Conservation (phyloP, 2,329 filamentous ascomycete genomes). For the Calonectria honghensis region DNA sequence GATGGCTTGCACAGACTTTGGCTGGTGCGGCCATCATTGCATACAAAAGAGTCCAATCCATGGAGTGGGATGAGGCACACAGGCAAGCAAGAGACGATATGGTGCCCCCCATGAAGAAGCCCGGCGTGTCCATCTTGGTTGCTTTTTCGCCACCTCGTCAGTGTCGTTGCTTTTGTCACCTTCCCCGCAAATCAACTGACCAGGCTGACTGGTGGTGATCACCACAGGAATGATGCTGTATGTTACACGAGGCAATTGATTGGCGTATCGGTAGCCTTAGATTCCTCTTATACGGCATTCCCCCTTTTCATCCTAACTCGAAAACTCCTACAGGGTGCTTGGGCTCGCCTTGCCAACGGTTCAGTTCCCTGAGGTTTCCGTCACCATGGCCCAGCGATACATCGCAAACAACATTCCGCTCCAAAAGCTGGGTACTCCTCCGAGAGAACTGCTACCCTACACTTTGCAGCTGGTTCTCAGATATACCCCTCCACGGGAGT, state of each 20-base stretch:
- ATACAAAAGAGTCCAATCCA: not conserved
- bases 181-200: slow-evolving; percentile 45
- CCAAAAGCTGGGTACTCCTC: slow-evolving; percentile 55
- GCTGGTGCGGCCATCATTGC: not conserved
- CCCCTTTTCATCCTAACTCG: not conserved
- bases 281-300: not conserved
- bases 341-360: slow-evolving; percentile 21
- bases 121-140: not conserved
- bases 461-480: slow-evolving; percentile 62
- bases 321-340: slow-evolving; percentile 27
- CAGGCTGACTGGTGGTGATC: slow-evolving; percentile 45
- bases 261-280: slow-evolving; percentile 2
- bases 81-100: not conserved
- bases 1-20: slow-evolving; percentile 20
- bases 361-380: slow-evolving; percentile 27
- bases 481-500: slow-evolving; percentile 60
- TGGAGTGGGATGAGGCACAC: not conserved
- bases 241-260: slow-evolving; percentile 44
- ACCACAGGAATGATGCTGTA: slow-evolving; percentile 47
- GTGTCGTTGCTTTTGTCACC: slow-evolving; percentile 21
- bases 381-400: slow-evolving; percentile 56
- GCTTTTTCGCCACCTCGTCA: slow-evolving; percentile 20
- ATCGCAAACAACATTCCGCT: slow-evolving; percentile 60
- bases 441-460: slow-evolving; percentile 56
- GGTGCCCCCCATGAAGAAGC: not conserved